Evolutionary conservation across 768 basidiomycete species (phyloP).

Genomic region (Mycena floridula): DNA sequence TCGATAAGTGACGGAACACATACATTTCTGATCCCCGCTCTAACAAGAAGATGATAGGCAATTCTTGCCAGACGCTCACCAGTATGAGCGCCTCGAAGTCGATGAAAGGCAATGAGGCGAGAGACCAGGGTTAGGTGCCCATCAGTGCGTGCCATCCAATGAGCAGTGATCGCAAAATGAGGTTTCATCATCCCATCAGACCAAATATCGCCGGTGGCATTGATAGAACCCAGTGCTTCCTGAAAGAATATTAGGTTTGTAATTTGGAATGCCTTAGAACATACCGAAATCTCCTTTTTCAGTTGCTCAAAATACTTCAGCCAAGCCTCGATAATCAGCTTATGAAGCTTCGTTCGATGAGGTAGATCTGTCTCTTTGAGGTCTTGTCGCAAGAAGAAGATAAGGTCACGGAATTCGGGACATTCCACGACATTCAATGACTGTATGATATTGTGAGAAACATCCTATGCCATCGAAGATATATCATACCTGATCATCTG

Average conservation of each 20-base stretch:
- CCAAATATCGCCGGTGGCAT: conserved; percentile 10
- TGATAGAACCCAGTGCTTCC: conserved; percentile 4
- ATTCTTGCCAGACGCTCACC: not conserved
- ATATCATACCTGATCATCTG: conserved; percentile 5
- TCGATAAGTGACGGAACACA: not conserved
- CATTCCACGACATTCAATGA: not conserved
- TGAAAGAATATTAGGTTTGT: not conserved
- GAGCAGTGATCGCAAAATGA: conserved; percentile 2
- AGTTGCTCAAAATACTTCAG: not conserved
- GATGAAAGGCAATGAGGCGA: not conserved
- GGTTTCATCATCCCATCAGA: not conserved
- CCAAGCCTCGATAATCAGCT: not conserved
- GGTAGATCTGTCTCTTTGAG: not conserved
- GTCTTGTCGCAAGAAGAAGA: not conserved
- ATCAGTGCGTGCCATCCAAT: conserved; percentile 4
- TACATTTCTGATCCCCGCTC: not conserved
- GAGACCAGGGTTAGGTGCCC: not conserved
- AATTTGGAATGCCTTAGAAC: not conserved
- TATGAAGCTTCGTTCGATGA: not conserved
- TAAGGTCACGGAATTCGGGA: not conserved
- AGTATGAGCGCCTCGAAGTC: not conserved
- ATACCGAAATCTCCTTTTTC: not conserved
- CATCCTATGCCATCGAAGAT: not conserved
- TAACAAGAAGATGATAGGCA: not conserved
- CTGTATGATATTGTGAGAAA: not conserved